These are phyloP conservation scores for Skeletonema tropicum DNA, from an alignment of 108 stramenopile genomes.

Conservation along the genomic window DNA sequence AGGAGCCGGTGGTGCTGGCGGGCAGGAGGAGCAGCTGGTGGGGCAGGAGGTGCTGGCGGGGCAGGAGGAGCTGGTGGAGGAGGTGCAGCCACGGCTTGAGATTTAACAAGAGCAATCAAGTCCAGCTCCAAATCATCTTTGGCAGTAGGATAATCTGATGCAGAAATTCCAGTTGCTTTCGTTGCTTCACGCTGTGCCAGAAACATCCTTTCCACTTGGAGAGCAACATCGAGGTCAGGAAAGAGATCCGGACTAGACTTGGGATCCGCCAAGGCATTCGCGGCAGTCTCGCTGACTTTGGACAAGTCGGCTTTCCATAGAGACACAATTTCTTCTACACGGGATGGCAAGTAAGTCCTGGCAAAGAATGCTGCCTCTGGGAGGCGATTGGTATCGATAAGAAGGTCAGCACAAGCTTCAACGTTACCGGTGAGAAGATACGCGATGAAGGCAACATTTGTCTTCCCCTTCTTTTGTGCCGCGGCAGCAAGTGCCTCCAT, in stretches of 20 bases:
- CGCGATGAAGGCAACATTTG: conserved; percentile 96
- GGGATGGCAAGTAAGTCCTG: conserved; percentile 95
- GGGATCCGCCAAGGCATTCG: conserved; percentile 90
- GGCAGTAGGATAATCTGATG: conserved; percentile 82
- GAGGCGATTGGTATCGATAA: conserved; percentile 88
- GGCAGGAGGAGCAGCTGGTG: conserved; percentile 8
- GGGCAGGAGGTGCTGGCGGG: conserved; percentile 31
- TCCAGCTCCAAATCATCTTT: conserved; percentile 91
- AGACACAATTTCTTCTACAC: conserved; percentile 86
- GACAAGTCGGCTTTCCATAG: conserved; percentile 94
- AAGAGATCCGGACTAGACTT: conserved; percentile 86
- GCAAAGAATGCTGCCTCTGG: conserved; percentile 99
- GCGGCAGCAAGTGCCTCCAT: conserved; percentile 85
- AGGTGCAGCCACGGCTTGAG: conserved; percentile 42
- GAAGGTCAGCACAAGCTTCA: conserved; percentile 92
- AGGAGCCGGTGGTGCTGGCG: conserved; percentile 31
- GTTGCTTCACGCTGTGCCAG: conserved; percentile 75
- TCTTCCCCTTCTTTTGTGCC: conserved; percentile 82
- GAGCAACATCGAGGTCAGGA: conserved; percentile 88
- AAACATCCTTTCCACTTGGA: conserved; percentile 94
- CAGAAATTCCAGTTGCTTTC: conserved; percentile 70
- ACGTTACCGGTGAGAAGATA: conserved; percentile 90
- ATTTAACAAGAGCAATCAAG: conserved; percentile 85
- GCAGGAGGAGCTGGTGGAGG: conserved; percentile 34
- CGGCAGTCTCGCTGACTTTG: conserved; percentile 86